phyloP scores from a whole-genome alignment of 83 land plant genomes.

The Larix sibirica region DNA sequence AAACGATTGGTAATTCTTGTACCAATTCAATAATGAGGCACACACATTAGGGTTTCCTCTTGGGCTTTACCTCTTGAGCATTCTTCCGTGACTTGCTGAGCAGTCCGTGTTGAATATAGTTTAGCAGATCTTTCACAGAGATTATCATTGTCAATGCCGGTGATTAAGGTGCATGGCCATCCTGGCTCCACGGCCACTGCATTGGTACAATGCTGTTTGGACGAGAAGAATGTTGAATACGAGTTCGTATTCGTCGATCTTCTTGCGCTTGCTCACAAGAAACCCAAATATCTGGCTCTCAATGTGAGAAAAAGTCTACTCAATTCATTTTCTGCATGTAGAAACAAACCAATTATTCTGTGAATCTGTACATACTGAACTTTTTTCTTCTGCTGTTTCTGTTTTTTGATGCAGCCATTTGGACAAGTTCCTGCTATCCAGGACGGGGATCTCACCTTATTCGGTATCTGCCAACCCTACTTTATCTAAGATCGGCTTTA shows the following conservation, averaged over 20 bases:
- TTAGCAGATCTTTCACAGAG: too few relatives aligned
- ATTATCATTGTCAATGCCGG: neutral
- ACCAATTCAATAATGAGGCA: too few relatives aligned
- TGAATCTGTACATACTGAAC: too few relatives aligned
- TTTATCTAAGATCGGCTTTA: too few relatives aligned
- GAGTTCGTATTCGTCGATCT: neutral
- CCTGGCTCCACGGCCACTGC: constrained; percentile 37
- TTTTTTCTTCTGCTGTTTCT: neutral
- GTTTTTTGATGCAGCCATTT: constrained; percentile 44
- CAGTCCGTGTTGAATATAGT: too few relatives aligned
- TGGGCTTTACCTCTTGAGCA: too few relatives aligned
- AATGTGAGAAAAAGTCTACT: neutral
- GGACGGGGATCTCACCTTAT: constrained; percentile 44
- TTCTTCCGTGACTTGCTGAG: too few relatives aligned
- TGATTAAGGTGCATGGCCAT: constrained; percentile 39
- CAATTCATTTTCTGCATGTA: too few relatives aligned
- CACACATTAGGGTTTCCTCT: too few relatives aligned
- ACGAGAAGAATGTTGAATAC: neutral
- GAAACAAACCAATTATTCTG: too few relatives aligned
- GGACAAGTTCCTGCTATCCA: constrained; percentile 52
- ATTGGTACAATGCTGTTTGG: constrained; percentile 17
- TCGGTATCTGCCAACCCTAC: constrained; percentile 19
- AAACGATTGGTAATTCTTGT: too few relatives aligned
- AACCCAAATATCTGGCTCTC: neutral
- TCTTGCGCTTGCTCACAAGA: neutral